A percentile compares a stretch with the other conserved stretches of the same genome.
phyloP scores from a whole-genome alignment of 352 stramenopile species.

The Saprolegnia diclina region DNA sequence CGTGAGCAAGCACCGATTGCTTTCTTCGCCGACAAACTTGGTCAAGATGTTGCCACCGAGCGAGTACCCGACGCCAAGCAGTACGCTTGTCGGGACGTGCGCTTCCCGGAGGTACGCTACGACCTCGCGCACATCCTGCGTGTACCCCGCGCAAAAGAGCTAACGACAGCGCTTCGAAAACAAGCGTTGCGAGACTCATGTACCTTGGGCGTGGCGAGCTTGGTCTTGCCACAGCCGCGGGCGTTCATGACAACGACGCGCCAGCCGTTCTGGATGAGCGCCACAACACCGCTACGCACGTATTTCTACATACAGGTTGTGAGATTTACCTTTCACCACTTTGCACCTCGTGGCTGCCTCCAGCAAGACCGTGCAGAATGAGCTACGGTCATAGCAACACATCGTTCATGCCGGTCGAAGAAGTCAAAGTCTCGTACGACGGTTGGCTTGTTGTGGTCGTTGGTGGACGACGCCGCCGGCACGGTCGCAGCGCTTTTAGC shows the following conservation, averaged over 20 bases:
- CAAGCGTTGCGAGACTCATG: background rate
- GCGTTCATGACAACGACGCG: constrained; percentile 72
- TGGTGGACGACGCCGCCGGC: constrained; percentile 30
- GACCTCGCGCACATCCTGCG: constrained; percentile 53
- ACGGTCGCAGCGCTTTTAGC: constrained; percentile 21
- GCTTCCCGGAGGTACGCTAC: constrained; percentile 33
- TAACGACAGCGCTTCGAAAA: constrained; percentile 18
- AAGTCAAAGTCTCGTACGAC: constrained; percentile 26
- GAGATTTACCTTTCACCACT: background rate
- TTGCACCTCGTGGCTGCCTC: constrained; percentile 42
- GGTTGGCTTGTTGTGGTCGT: constrained; percentile 18
- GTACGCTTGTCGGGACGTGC: constrained; percentile 39
- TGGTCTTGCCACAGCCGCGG: constrained; percentile 57
- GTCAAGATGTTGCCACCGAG: constrained; percentile 70
- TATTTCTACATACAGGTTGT: constrained; percentile 37
- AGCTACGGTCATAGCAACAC: constrained; percentile 37
- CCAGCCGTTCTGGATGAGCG: constrained; percentile 41
- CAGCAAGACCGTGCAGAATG: constrained; percentile 51
- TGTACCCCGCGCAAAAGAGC: constrained; percentile 70
- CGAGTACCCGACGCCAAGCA: constrained; percentile 53
- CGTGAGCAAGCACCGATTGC: constrained; percentile 34
- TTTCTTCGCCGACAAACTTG: constrained; percentile 67
- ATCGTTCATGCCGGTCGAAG: constrained; percentile 36
- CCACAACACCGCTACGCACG: constrained; percentile 45
- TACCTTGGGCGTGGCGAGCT: constrained; percentile 41